Evolutionary conservation across 192 early-diverging fungal genomes (phyloP).

Genomic region (Linnemannia elongata): DNA sequence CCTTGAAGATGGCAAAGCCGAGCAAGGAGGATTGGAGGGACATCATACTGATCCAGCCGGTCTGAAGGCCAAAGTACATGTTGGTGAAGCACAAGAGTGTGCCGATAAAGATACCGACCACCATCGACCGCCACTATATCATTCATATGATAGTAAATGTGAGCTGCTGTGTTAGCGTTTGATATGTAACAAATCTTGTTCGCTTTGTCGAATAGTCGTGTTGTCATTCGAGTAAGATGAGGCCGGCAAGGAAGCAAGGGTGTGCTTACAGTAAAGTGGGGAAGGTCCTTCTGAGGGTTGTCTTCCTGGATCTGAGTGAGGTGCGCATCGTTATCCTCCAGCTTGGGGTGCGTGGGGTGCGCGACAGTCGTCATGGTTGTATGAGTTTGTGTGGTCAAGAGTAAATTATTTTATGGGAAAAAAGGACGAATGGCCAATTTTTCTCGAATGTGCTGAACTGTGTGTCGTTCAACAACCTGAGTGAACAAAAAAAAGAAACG

Average conservation of each 20-base stretch:
- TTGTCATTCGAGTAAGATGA: background rate
- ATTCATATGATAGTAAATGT: background rate
- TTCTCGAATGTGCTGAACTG: background rate
- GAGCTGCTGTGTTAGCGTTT: background rate
- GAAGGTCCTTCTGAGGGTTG: slow-evolving; percentile 28
- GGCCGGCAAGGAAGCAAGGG: background rate
- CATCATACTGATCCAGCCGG: slow-evolving; percentile 87
- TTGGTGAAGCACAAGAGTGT: slow-evolving; percentile 85
- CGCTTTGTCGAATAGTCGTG: background rate
- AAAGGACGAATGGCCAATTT: background rate
- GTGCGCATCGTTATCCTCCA: background rate
- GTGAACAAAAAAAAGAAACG: too few relatives aligned
- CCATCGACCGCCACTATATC: slow-evolving; percentile 62
- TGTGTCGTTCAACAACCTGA: too few relatives aligned
- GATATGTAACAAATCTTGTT: background rate
- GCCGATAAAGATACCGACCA: slow-evolving; percentile 79
- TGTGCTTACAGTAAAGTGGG: slow-evolving; percentile 51
- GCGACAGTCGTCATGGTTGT: slow-evolving; percentile 5
- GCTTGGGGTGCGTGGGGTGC: background rate
- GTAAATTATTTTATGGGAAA: background rate
- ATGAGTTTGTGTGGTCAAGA: background rate
- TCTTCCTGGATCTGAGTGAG: slow-evolving; percentile 25
- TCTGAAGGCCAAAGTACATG: slow-evolving; percentile 91
- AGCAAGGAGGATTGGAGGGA: slow-evolving; percentile 79
- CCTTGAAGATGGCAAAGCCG: slow-evolving; percentile 84